These are phyloP conservation scores for Sporodiniella umbellata DNA, from an alignment of 371 early-diverging fungal genomes.

Conservation along the genomic window DNA sequence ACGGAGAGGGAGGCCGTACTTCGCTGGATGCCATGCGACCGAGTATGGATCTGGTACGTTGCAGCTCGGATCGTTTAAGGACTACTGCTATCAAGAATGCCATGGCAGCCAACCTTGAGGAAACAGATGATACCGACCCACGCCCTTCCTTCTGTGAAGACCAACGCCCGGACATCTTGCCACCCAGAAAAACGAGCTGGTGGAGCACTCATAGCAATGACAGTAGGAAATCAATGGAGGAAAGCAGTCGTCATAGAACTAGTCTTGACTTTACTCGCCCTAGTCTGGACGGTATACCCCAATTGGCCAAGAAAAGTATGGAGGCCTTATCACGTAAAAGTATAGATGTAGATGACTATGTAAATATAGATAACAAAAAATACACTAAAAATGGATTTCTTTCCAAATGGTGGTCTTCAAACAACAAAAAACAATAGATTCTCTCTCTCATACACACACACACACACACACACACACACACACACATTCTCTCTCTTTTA, in stretches of 20 bases:
- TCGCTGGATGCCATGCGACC: conserved; percentile 5
- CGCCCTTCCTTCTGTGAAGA: conserved; percentile 8
- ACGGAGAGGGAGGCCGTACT: background rate
- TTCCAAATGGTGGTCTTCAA: conserved; percentile 25
- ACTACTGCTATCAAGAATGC: conserved; percentile 40
- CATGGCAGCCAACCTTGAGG: conserved; percentile 29
- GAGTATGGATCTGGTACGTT: conserved; percentile 24
- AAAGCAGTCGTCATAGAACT: conserved; percentile 6
- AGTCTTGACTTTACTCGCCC: too few species aligned
- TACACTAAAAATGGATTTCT: conserved; percentile 12
- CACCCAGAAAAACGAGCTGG: conserved; percentile 2
- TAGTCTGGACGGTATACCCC: conserved; percentile 26
- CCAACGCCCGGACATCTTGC: conserved; percentile 1
- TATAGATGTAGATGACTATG: conserved; percentile 11
- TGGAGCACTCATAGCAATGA: background rate
- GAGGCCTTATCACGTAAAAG: conserved; percentile 27
- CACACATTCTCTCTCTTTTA: too few species aligned
- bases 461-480: too few species aligned
- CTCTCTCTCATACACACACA: too few species aligned
- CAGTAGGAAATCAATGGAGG: background rate
- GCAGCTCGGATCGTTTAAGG: conserved; percentile 42
- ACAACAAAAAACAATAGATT: background rate
- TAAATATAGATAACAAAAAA: conserved; percentile 1
- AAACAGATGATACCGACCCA: background rate
- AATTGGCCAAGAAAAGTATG: conserved; percentile 25